These are phyloP conservation scores for Acer yangbiense DNA, from an alignment of 345 rosid species.

Conservation along the genomic window DNA sequence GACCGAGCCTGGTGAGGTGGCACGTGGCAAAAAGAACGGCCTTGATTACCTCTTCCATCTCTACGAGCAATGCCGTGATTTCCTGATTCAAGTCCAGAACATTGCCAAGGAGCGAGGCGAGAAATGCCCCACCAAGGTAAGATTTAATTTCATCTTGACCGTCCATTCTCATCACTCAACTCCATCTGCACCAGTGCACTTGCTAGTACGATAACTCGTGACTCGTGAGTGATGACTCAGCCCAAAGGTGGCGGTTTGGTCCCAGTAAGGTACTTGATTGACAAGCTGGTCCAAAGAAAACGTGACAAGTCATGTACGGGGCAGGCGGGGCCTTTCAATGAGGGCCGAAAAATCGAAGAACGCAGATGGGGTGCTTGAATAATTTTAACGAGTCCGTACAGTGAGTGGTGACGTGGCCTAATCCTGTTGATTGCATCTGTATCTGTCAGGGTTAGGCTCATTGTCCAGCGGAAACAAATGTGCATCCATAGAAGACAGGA, in stretches of 20 bases:
- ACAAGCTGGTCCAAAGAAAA: conserved; percentile 47
- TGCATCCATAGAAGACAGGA: neutral
- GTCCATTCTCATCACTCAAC: neutral
- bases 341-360: conserved; percentile 21
- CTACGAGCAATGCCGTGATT: conserved; percentile 96
- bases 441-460: neutral
- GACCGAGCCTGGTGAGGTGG: conserved; percentile 99
- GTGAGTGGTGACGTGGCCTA: conserved; percentile 37
- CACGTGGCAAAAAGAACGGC: conserved; percentile 99
- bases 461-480: neutral
- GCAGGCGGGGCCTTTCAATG: conserved; percentile 18
- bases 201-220: neutral
- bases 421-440: conserved; percentile 3
- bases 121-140: conserved; percentile 97
- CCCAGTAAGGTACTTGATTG: neutral
- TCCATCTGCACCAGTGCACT: neutral
- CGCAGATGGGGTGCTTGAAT: conserved; percentile 23
- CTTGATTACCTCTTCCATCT: conserved; percentile 97
- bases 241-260: neutral
- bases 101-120: conserved; percentile 95
- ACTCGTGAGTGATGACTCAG: conserved; percentile 1
- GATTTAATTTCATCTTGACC: conserved; percentile 8
- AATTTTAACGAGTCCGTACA: conserved; percentile 21
- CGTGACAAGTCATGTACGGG: conserved; percentile 38
- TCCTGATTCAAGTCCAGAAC: conserved; percentile 87